These are phyloP conservation scores for Pelargonium myrrhifolium DNA, from an alignment of 441 rosid species.

Conservation along the genomic window DNA sequence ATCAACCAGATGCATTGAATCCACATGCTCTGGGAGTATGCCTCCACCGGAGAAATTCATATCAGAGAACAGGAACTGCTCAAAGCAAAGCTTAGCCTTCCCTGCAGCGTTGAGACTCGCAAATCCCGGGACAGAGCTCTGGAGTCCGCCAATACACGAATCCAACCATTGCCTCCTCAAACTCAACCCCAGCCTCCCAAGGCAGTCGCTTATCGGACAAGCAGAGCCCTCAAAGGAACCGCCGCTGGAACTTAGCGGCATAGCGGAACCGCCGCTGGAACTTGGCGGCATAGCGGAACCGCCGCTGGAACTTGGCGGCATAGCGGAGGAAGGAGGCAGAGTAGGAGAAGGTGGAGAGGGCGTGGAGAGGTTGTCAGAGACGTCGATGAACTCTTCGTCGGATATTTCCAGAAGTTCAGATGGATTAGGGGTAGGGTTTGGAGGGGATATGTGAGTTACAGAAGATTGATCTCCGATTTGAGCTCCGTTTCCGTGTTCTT, in stretches of 20 bases:
- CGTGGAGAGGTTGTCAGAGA: slow-evolving; percentile 34
- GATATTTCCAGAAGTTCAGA: slow-evolving; percentile 35
- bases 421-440: slow-evolving; percentile 21
- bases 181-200: slow-evolving; percentile 53
- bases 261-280: too few relatives aligned
- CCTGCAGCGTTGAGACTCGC: slow-evolving; percentile 34
- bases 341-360: slow-evolving; percentile 30
- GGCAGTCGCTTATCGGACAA: slow-evolving; percentile 40
- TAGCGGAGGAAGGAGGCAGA: slow-evolving; percentile 13
- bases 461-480: slow-evolving; percentile 14
- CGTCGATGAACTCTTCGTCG: slow-evolving; percentile 53
- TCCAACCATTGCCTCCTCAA: slow-evolving; percentile 61
- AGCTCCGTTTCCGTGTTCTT: slow-evolving; percentile 11
- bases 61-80: slow-evolving; percentile 66
- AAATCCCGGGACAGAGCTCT: slow-evolving; percentile 39
- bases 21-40: slow-evolving; percentile 61
- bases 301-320: too few relatives aligned
- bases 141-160: slow-evolving; percentile 41
- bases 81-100: slow-evolving; percentile 69
- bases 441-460: slow-evolving; percentile 14
- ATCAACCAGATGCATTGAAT: slow-evolving; percentile 60
- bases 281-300: too few relatives aligned
- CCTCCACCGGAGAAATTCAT: slow-evolving; percentile 73
- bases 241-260: slow-evolving; percentile 13
- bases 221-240: slow-evolving; percentile 19